Percentiles rank a stretch among this genome's conserved stretches.
phyloP scores from a whole-genome alignment of 495 filamentous ascomycete species.

The Xylaria telfairii region DNA sequence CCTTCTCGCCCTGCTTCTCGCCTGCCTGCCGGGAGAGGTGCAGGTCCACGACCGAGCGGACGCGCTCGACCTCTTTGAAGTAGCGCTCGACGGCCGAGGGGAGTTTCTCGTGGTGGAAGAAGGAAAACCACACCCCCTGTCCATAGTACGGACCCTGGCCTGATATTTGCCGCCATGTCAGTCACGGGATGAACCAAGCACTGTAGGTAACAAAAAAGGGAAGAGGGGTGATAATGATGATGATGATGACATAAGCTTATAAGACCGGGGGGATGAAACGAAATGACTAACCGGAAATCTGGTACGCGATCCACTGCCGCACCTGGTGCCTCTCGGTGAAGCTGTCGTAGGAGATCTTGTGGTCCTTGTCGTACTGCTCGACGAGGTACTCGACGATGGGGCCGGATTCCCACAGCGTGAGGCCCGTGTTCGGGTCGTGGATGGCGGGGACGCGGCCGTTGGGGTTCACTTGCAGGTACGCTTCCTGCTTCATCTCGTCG shows the following conservation, averaged over 20 bases:
- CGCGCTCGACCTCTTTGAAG: constrained; percentile 51
- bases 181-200: neutral
- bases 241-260: neutral
- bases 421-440: constrained; percentile 60
- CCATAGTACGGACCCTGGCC: constrained; percentile 61
- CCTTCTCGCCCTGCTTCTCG: constrained; percentile 12
- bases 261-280: neutral
- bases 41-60: constrained; percentile 50
- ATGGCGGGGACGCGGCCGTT: constrained; percentile 67
- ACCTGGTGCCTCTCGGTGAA: constrained; percentile 31
- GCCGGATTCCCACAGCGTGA: constrained; percentile 73
- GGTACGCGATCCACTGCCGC: constrained; percentile 53
- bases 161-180: neutral
- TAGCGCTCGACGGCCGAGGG: constrained; percentile 53
- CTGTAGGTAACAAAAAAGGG: neutral
- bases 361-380: constrained; percentile 67
- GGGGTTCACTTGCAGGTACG: constrained; percentile 64
- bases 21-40: constrained; percentile 48
- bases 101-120: constrained; percentile 47
- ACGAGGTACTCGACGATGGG: constrained; percentile 70
- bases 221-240: neutral
- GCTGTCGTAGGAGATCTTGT: constrained; percentile 57
- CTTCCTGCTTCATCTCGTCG: constrained; percentile 52
- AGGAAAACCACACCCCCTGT: constrained; percentile 47
- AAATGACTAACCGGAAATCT: constrained; percentile 43